A percentile compares a stretch with the other conserved stretches of the same genome.
Conservation (phyloP, 1,139 yeast genomes). For the Hemisphaericaspora subhashii region DNA sequence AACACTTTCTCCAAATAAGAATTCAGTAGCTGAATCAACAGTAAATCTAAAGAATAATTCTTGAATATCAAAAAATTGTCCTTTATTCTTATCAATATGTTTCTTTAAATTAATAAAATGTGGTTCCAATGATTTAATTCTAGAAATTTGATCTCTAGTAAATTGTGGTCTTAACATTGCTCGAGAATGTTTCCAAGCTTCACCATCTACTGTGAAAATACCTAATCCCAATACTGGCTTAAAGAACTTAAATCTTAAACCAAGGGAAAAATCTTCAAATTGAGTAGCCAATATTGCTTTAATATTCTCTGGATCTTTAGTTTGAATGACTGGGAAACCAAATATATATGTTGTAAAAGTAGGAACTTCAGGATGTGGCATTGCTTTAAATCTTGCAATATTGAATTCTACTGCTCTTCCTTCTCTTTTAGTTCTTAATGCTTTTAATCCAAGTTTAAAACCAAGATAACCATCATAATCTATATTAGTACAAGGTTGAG, state of each 20-base stretch:
- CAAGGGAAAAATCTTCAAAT: slow-evolving; percentile 51
- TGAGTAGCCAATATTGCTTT: slow-evolving; percentile 39
- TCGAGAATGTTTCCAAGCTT: slow-evolving; percentile 56
- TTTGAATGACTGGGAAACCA: slow-evolving; percentile 19
- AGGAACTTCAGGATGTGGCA: slow-evolving; percentile 13
- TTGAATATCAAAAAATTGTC: slow-evolving; percentile 33
- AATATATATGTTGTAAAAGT: slow-evolving; percentile 18
- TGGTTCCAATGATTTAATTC: slow-evolving; percentile 42
- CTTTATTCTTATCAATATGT: slow-evolving; percentile 27
- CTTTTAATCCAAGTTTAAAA: slow-evolving; percentile 14
- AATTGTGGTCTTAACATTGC: slow-evolving; percentile 57
- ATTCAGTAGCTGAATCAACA: slow-evolving; percentile 43
- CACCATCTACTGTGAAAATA: slow-evolving; percentile 54
- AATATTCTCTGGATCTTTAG: slow-evolving; percentile 33
- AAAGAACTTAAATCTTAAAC: slow-evolving; percentile 40
- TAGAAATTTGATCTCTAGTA: slow-evolving; percentile 51
- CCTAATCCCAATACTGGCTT: slow-evolving; percentile 52
- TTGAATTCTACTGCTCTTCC: slow-evolving; percentile 15
- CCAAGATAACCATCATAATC: slow-evolving; percentile 19
- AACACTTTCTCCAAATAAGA: slow-evolving; percentile 41
- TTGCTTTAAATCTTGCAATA: slow-evolving; percentile 9
- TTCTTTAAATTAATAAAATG: slow-evolving; percentile 40
- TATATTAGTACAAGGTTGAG: slow-evolving; percentile 17
- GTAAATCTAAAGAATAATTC: slow-evolving; percentile 38
- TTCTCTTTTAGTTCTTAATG: slow-evolving; percentile 13